These are phyloP conservation scores for Suillus hirtellus DNA, from an alignment of 768 basidiomycete genomes.

Conservation along the genomic window DNA sequence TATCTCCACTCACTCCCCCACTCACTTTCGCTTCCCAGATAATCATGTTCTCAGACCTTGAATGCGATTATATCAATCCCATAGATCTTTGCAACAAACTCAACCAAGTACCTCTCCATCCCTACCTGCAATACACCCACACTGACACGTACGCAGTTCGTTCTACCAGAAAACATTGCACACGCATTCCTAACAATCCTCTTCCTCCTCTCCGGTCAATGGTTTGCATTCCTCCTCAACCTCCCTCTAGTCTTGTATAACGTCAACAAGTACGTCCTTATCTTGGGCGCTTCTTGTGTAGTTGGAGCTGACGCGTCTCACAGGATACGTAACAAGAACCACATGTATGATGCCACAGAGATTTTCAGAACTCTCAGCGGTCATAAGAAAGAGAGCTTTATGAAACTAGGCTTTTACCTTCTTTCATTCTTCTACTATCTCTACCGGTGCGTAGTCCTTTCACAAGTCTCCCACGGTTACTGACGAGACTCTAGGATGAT, in stretches of 20 bases:
- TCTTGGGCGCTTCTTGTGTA: background rate
- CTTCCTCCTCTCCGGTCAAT: slow-evolving; percentile 96
- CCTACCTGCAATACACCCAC: no score
- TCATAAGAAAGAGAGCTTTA: slow-evolving; percentile 96
- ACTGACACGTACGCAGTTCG: slow-evolving; percentile 61
- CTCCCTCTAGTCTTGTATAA: slow-evolving; percentile 87
- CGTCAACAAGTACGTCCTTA: slow-evolving; percentile 80
- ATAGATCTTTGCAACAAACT: slow-evolving; percentile 99
- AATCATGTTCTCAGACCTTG: slow-evolving; percentile 99
- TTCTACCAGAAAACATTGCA: slow-evolving; percentile 92
- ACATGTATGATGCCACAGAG: slow-evolving; percentile 99
- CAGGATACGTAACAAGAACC: slow-evolving; percentile 89
- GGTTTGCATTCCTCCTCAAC: slow-evolving; percentile 90
- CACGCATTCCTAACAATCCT: slow-evolving; percentile 89
- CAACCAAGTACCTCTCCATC: slow-evolving; percentile 69
- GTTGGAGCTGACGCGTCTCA: background rate
- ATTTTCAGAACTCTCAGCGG: slow-evolving; percentile 92
- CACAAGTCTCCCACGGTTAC: background rate
- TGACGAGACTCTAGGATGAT: slow-evolving; percentile 61
- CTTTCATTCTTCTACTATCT: slow-evolving; percentile 92
- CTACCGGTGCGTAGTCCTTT: slow-evolving; percentile 62
- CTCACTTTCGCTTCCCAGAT: slow-evolving; percentile 56
- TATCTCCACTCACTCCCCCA: background rate
- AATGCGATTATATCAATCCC: slow-evolving; percentile 99
- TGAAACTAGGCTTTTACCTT: slow-evolving; percentile 93